Base-by-base conservation (phyloP, 768 basidiomycete species). In the Boletus rex-veris region DNA sequence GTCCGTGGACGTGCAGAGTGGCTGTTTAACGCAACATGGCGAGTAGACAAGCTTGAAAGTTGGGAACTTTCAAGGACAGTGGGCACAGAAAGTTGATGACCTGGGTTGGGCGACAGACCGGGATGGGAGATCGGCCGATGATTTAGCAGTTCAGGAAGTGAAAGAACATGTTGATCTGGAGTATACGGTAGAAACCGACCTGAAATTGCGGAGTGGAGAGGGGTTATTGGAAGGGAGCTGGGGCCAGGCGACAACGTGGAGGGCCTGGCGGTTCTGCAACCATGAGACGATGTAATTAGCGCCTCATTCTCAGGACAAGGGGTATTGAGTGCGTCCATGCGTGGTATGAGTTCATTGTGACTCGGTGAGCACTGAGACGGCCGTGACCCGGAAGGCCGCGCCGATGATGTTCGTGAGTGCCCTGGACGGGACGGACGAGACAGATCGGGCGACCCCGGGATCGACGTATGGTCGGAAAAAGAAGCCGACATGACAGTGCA, bases 1-100 rank as follows among this genome's bases (percentile, higher is more conserved):
- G 88, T 86, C 85, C 82, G 74, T 71, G 74, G 86, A 88, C 85
- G 83, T 68, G 72, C 68, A 63, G 72, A 69, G 54, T 69, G 65
- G 26, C 70, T 68, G 73, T 74, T 85, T 82, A 89, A 63, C 66
- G 79, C 65, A 66, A 62, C 86, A 89, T 88, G 70, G 62, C 80
- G 73, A 64, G 74, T 52, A 58, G 74, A 64, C 53, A 67, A 72
- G 61, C 76, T 78, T 76, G 85, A 80, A 81, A 81, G 80, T 69
- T 53, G 26, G 50, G 66, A 57, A 71, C 80, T 81, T 81, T 78
- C 82, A 78, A 80, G 74, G 50, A 65, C 56, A 53, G 58, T 53
- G 16, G 64, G 44, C 44, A 73, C 69, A 40, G 69, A 71, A 52
- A 73, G 72, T 72, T 75, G 72, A 52, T 72, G 67, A 70, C 71